Percentiles rank a stretch among this genome's conserved stretches.
These are phyloP conservation scores for Fraxinus greggii DNA, from an alignment of 305 asterid genomes.

Conservation along the genomic window DNA sequence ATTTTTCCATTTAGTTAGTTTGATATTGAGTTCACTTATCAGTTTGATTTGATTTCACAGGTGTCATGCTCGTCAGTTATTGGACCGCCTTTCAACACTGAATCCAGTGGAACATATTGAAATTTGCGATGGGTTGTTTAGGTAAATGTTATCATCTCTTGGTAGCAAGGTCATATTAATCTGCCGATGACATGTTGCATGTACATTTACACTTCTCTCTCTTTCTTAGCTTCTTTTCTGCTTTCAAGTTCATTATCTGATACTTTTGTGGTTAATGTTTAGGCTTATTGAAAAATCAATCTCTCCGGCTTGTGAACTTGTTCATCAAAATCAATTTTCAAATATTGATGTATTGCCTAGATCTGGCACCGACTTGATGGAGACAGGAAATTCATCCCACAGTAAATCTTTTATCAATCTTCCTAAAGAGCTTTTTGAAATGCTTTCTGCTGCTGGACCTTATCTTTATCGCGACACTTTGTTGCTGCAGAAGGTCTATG, in stretches of 20 bases:
- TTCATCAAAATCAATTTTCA: conserved; percentile 36
- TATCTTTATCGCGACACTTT: conserved; percentile 79
- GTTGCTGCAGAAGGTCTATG: conserved; percentile 85
- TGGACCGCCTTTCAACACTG: conserved; percentile 82
- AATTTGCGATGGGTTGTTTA: conserved; percentile 70
- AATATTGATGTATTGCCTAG: conserved; percentile 40
- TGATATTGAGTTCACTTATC: background rate
- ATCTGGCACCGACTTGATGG: conserved; percentile 39
- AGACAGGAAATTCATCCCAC: conserved; percentile 35
- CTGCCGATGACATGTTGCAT: conserved; percentile 7
- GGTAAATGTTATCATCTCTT: conserved; percentile 43
- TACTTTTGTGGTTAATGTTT: conserved; percentile 27
- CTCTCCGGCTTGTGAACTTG: conserved; percentile 48
- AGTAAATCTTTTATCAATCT: conserved; percentile 58
- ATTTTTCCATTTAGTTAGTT: background rate
- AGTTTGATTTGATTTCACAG: conserved; percentile 42
- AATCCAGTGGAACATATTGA: conserved; percentile 81
- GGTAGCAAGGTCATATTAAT: conserved; percentile 8
- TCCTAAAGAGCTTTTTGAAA: conserved; percentile 84
- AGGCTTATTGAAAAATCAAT: conserved; percentile 82
- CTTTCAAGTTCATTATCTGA: conserved; percentile 20
- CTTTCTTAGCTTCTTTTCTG: conserved; percentile 5
- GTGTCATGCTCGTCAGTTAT: conserved; percentile 78
- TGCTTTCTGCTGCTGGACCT: conserved; percentile 91
- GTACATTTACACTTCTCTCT: background rate